Evolutionary conservation across 768 basidiomycete species (phyloP).

Genomic region (Fomitopsis serialis): DNA sequence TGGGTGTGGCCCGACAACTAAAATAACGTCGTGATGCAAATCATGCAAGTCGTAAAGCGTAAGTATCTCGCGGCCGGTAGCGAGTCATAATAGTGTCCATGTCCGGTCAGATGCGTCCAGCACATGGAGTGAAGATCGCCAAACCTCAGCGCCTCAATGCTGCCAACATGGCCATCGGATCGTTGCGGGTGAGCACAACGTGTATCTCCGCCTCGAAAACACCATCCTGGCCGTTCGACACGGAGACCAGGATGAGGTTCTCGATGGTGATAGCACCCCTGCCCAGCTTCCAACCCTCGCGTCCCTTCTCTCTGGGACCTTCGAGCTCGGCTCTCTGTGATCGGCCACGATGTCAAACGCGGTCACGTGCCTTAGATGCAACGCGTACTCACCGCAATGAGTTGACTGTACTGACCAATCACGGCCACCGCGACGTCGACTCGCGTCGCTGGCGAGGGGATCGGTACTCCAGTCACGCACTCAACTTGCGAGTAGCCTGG

Average conservation of each 20-base stretch:
- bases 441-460: background rate
- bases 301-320: background rate
- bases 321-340: background rate
- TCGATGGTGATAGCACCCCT: background rate
- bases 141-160: too few relatives aligned
- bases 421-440: conserved; percentile 1
- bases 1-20: too few relatives aligned
- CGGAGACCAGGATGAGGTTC: background rate
- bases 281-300: conserved; percentile 3
- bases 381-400: background rate
- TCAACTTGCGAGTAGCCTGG: background rate
- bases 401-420: background rate
- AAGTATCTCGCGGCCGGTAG: conserved; percentile 3
- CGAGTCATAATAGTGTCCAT: background rate
- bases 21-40: background rate
- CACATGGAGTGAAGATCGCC: background rate
- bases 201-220: conserved; percentile 7
- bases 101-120: background rate
- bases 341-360: background rate
- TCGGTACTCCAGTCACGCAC: background rate
- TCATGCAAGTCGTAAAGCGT: conserved; percentile 1
- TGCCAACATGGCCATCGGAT: background rate
- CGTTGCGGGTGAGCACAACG: background rate
- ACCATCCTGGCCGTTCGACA: background rate
- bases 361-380: background rate